Evolutionary conservation across 257 asterid genomes (phyloP).

Genomic region (Capsicum pubescens): DNA sequence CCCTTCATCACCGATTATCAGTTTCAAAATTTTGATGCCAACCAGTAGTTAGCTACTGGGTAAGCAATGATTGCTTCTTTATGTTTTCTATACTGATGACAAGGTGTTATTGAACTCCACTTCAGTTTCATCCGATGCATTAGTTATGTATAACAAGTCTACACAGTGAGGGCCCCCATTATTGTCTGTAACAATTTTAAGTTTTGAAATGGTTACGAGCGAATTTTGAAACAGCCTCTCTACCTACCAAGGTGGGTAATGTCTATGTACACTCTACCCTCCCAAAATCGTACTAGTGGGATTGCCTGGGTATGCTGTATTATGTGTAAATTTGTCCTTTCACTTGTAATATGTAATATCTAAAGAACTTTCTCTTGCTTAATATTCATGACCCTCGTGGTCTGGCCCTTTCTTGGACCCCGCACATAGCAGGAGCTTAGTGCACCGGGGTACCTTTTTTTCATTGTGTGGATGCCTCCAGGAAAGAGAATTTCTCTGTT

Average conservation of each 20-base stretch:
- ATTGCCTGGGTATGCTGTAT: no score
- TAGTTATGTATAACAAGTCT: not conserved
- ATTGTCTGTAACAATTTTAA: not conserved
- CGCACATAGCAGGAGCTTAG: no score
- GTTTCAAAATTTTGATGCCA: not conserved
- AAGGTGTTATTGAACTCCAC: no score
- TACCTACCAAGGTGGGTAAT: no score
- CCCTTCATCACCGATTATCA: not conserved
- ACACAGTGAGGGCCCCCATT: not conserved
- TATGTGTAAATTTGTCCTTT: not conserved
- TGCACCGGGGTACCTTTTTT: no score
- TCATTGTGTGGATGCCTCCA: not conserved
- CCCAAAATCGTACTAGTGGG: no score
- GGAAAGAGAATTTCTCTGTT: not conserved
- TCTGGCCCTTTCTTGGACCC: no score
- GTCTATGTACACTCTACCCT: no score
- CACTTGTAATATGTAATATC: not conserved
- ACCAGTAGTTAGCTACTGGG: conserved; percentile 1
- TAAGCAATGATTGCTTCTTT: not conserved
- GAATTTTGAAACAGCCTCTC: no score
- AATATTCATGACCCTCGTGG: not conserved
- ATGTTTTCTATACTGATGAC: not conserved
- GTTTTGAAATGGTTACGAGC: not conserved
- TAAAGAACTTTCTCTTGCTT: not conserved
- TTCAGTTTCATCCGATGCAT: not conserved